A percentile compares a stretch with the other conserved stretches of the same genome.
Conservation (phyloP, 1,284 basidiomycete species). For the Sporisorium sorghi region DNA sequence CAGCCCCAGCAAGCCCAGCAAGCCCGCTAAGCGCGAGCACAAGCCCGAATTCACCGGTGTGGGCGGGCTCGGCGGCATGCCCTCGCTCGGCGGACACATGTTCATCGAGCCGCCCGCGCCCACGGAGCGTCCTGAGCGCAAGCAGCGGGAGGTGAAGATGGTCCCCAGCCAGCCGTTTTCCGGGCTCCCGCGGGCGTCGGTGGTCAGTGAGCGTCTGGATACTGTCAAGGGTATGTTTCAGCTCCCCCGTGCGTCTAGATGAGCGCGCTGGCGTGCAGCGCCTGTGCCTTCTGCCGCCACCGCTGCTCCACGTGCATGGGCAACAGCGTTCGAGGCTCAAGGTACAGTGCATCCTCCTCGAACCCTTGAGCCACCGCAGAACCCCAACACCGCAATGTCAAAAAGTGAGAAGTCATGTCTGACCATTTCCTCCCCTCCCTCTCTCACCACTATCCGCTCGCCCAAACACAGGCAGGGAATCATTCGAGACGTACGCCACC, state of each 20-base stretch:
- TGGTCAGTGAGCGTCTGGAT: slow-evolving; percentile 10
- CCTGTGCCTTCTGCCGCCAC: not conserved
- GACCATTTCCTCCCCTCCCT: not conserved
- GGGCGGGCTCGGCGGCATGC: slow-evolving; percentile 23
- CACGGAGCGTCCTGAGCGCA: not conserved
- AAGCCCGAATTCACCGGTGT: slow-evolving; percentile 35
- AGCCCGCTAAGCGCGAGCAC: slow-evolving; percentile 25
- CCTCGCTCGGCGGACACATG: slow-evolving; percentile 18
- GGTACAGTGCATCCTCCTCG: slow-evolving; percentile 13
- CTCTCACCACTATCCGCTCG: not conserved
- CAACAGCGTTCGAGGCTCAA: slow-evolving; percentile 4
- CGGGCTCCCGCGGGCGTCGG: not conserved
- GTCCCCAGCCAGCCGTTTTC: slow-evolving; percentile 28
- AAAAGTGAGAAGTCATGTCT: slow-evolving; percentile 11
- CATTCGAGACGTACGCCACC: slow-evolving; percentile 25
- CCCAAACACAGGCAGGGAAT: slow-evolving; percentile 9
- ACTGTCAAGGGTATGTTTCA: slow-evolving; percentile 39
- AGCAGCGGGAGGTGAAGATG: slow-evolving; percentile 10
- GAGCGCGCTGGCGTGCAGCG: too few relatives aligned
- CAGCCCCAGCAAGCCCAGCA: not conserved
- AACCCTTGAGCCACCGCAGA: not conserved
- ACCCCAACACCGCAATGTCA: not conserved
- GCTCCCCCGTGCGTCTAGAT: too few relatives aligned
- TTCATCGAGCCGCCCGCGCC: slow-evolving; percentile 19
- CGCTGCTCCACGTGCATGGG: too few relatives aligned